Conservation (phyloP, 2,329 filamentous ascomycete genomes). For the Penicillium nordicum region DNA sequence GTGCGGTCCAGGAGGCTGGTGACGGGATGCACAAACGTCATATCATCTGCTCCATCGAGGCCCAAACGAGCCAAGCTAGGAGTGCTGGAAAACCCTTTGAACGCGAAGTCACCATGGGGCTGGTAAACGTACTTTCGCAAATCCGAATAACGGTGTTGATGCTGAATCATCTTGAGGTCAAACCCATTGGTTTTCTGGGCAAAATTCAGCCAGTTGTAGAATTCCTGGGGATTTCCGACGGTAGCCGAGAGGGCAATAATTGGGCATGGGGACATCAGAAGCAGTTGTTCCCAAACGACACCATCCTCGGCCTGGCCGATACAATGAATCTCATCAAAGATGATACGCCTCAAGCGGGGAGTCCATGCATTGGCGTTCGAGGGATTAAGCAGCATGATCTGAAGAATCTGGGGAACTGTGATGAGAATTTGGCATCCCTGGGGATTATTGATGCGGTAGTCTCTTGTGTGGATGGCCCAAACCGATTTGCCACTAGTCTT, state of each 20-base stretch:
- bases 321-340: slow-evolving; percentile 79
- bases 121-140: slow-evolving; percentile 70
- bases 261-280: slow-evolving; percentile 70
- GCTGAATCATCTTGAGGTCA: slow-evolving; percentile 65
- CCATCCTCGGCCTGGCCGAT: slow-evolving; percentile 75
- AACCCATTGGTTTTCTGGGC: slow-evolving; percentile 63
- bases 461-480: slow-evolving; percentile 75
- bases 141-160: slow-evolving; percentile 70
- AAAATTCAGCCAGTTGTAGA: slow-evolving; percentile 63
- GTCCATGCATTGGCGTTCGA: slow-evolving; percentile 66
- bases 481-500: slow-evolving; percentile 60
- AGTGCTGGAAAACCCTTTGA: slow-evolving; percentile 49
- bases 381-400: slow-evolving; percentile 70
- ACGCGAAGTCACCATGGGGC: slow-evolving; percentile 48
- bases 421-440: slow-evolving; percentile 71
- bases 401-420: slow-evolving; percentile 73
- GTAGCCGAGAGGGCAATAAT: slow-evolving; percentile 78
- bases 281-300: slow-evolving; percentile 72
- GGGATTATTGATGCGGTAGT: slow-evolving; percentile 71
- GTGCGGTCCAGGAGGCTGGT: slow-evolving; percentile 59
- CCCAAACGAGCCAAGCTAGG: slow-evolving; percentile 36
- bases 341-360: slow-evolving; percentile 66
- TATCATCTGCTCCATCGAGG: slow-evolving; percentile 49
- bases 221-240: slow-evolving; percentile 70
- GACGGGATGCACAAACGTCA: slow-evolving; percentile 65